phyloP scores from a whole-genome alignment of 2,329 filamentous ascomycete genomes.

The Coleophoma eucalyptorum region DNA sequence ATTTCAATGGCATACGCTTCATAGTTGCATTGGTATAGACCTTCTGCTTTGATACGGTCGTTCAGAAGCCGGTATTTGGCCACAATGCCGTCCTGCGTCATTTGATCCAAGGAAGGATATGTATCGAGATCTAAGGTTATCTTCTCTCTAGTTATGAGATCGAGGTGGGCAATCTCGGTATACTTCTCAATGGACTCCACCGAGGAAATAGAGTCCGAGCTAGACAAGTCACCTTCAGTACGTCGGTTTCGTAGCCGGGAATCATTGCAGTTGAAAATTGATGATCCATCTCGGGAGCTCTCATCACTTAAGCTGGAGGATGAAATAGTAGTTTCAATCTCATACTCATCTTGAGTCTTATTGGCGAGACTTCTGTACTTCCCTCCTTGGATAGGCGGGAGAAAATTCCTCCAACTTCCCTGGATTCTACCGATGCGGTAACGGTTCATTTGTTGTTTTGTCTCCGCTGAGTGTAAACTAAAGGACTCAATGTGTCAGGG shows the following conservation, averaged over 20 bases:
- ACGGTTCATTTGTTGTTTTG: constrained; percentile 33
- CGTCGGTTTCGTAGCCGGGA: too few species aligned
- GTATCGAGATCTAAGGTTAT: constrained; percentile 33
- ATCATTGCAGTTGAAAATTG: constrained; percentile 15
- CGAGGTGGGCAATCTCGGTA: constrained; percentile 57
- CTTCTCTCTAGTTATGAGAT: constrained; percentile 66
- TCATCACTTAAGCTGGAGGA: too few species aligned
- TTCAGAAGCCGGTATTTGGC: constrained; percentile 53
- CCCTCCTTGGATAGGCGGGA: constrained; percentile 85
- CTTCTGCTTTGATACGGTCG: constrained; percentile 47
- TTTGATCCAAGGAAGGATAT: constrained; percentile 51
- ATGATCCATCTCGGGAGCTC: background rate
- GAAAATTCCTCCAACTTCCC: constrained; percentile 77
- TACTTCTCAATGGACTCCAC: constrained; percentile 20
- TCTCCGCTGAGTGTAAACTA: constrained; percentile 76
- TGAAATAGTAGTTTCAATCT: too few species aligned
- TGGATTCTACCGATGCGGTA: constrained; percentile 79
- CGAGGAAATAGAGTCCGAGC: constrained; percentile 13
- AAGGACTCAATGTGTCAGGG: background rate
- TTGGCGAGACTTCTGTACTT: background rate
- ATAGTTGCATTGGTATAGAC: constrained; percentile 57
- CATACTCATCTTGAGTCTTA: too few species aligned
- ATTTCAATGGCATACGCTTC: constrained; percentile 54
- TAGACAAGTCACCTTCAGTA: too few species aligned
- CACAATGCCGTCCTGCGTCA: constrained; percentile 51